These are phyloP conservation scores for Colletotrichum orchidophilum DNA, from an alignment of 2,329 filamentous ascomycete species.

Conservation along the genomic window DNA sequence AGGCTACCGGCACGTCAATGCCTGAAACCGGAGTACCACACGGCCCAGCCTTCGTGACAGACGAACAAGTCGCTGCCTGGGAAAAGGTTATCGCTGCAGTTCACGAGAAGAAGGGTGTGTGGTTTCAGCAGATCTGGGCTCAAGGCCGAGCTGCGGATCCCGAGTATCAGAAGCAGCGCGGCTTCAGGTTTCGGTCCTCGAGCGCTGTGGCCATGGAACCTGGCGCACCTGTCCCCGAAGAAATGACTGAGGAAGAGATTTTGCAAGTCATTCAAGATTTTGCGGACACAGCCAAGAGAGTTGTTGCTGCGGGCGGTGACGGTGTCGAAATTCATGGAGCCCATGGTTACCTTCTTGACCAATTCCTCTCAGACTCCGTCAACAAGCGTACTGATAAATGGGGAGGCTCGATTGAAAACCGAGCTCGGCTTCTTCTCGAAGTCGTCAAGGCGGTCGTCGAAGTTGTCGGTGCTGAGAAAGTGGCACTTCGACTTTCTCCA, in stretches of 20 bases:
- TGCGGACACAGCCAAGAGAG: conserved; percentile 56
- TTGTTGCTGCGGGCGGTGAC: conserved; percentile 70
- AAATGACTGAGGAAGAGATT: conserved; percentile 71
- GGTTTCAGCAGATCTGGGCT: conserved; percentile 37
- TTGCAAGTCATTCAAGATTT: conserved; percentile 65
- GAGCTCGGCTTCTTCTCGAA: conserved; percentile 56
- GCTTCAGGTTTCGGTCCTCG: conserved; percentile 14
- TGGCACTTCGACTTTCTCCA: conserved; percentile 51
- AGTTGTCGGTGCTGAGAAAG: conserved; percentile 41
- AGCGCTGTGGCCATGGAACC: conserved; percentile 19
- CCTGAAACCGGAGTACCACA: conserved; percentile 34
- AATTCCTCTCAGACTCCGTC: conserved; percentile 57
- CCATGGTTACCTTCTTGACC: conserved; percentile 67
- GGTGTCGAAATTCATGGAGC: conserved; percentile 65
- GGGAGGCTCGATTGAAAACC: conserved; percentile 59
- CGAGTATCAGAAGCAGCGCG: conserved; percentile 18
- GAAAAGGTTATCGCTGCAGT: conserved; percentile 39
- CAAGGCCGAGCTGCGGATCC: conserved; percentile 28
- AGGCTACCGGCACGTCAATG: conserved; percentile 40
- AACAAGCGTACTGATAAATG: conserved; percentile 58
- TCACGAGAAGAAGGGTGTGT: conserved; percentile 41
- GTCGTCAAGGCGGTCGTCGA: conserved; percentile 46
- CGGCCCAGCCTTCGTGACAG: conserved; percentile 57
- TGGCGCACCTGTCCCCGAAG: conserved; percentile 53
- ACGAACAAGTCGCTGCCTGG: conserved; percentile 39